Percentiles rank a stretch among this genome's conserved stretches.
Evolutionary conservation across 495 filamentous ascomycete species (phyloP).

Genomic region (Penicillium chermesinum): DNA sequence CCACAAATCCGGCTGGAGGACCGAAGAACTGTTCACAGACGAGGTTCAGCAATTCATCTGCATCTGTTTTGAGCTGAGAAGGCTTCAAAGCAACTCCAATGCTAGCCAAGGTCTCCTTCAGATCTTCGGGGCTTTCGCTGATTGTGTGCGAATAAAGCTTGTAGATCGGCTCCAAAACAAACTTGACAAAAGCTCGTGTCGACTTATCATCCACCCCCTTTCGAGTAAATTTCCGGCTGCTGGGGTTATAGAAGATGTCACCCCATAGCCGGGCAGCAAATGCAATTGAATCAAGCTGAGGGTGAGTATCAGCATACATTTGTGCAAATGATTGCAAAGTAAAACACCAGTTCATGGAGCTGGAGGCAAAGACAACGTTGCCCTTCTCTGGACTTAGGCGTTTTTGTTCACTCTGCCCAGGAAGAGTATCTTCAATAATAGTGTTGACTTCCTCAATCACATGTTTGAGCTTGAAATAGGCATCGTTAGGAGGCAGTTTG

Average conservation of each 20-base stretch:
- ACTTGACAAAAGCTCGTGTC: constrained; percentile 87
- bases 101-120: constrained; percentile 72
- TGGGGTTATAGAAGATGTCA: constrained; percentile 93
- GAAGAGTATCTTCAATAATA: constrained; percentile 80
- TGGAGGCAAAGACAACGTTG: constrained; percentile 92
- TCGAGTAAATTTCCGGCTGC: constrained; percentile 81
- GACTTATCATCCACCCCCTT: constrained; percentile 76
- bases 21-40: constrained; percentile 97
- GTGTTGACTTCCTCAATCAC: constrained; percentile 98
- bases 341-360: constrained; percentile 93
- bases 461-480: constrained; percentile 98
- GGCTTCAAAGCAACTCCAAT: constrained; percentile 85
- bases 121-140: constrained; percentile 80
- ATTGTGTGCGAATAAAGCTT: constrained; percentile 96
- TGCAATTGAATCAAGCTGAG: constrained; percentile 69
- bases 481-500: constrained; percentile 89
- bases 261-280: constrained; percentile 87
- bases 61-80: constrained; percentile 82
- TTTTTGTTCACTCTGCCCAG: constrained; percentile 72
- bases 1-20: constrained; percentile 81
- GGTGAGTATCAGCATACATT: constrained; percentile 90
- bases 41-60: constrained; percentile 78
- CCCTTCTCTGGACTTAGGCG: constrained; percentile 93
- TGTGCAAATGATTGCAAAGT: constrained; percentile 88
- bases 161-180: constrained; percentile 93